Evolutionary conservation across 352 stramenopile genomes (phyloP).

Genomic region (Blastocystis sp.): DNA sequence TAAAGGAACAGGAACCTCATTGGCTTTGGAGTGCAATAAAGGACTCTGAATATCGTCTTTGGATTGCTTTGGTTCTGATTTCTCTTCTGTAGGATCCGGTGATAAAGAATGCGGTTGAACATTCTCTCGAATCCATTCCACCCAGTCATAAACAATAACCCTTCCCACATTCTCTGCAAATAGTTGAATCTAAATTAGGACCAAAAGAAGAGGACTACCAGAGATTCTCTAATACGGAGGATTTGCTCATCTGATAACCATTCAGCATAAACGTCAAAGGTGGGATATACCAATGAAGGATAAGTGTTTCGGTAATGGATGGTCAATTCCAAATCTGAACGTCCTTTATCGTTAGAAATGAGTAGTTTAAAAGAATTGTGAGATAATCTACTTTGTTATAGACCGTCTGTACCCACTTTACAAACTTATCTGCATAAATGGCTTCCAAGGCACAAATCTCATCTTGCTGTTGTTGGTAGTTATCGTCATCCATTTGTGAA

Average conservation of each 20-base stretch:
- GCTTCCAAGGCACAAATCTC: constrained; percentile 46
- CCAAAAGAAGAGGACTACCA: background rate
- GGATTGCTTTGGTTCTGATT: background rate
- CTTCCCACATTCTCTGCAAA: constrained; percentile 39
- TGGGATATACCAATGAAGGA: constrained; percentile 28
- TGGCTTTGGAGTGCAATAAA: background rate
- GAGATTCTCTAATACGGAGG: background rate
- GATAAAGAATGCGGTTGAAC: constrained; percentile 1
- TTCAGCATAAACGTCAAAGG: constrained; percentile 46
- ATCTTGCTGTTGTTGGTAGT: constrained; percentile 49
- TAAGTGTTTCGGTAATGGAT: constrained; percentile 51
- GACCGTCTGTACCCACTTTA: background rate
- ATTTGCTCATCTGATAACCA: constrained; percentile 40
- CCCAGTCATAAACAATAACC: constrained; percentile 60
- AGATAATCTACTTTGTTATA: background rate
- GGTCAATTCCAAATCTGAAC: constrained; percentile 29
- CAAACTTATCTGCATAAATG: constrained; percentile 46
- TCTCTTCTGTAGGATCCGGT: background rate
- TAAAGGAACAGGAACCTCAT: background rate
- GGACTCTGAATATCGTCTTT: background rate
- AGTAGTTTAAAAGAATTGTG: constrained; percentile 40
- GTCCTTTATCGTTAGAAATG: constrained; percentile 45
- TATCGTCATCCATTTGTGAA: constrained; percentile 33
- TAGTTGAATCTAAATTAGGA: constrained; percentile 19
- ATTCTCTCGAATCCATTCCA: constrained; percentile 60